These are phyloP conservation scores for Castanea mollissima DNA, from an alignment of 306 rosid genomes.

Conservation along the genomic window DNA sequence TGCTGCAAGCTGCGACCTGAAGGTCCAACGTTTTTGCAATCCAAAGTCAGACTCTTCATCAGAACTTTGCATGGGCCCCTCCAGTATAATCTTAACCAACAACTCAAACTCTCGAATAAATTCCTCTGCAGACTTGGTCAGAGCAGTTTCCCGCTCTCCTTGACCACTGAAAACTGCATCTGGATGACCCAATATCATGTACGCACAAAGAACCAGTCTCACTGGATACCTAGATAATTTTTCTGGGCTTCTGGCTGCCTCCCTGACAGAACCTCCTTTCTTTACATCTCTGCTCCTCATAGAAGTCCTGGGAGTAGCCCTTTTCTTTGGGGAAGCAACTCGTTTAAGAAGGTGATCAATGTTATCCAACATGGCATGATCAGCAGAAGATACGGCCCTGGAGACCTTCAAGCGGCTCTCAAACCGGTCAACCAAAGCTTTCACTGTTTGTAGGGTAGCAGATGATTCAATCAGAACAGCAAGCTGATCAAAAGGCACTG, in stretches of 20 bases:
- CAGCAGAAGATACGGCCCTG: conserved; percentile 45
- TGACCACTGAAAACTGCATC: conserved; percentile 79
- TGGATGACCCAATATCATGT: conserved; percentile 83
- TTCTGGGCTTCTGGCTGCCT: conserved; percentile 34
- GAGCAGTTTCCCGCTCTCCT: conserved; percentile 75
- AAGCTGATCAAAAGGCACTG: conserved; percentile 89
- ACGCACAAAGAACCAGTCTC: conserved; percentile 85
- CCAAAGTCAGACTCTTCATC: conserved; percentile 54
- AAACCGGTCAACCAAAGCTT: conserved; percentile 73
- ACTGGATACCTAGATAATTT: conserved; percentile 73
- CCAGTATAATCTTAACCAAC: conserved; percentile 59
- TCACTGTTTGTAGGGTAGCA: conserved; percentile 74
- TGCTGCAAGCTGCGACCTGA: conserved; percentile 77
- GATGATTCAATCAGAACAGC: conserved; percentile 77
- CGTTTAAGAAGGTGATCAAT: conserved; percentile 91
- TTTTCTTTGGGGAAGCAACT: conserved; percentile 81
- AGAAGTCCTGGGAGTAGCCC: conserved; percentile 55
- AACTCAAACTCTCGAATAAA: conserved; percentile 68
- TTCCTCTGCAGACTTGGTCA: conserved; percentile 75
- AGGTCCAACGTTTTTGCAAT: conserved; percentile 53
- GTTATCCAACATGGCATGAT: conserved; percentile 55
- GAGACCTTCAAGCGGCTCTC: conserved; percentile 72
- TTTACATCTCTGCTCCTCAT: conserved; percentile 50
- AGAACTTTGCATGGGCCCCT: conserved; percentile 63
- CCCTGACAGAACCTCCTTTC: conserved; percentile 38